Evolutionary conservation across 2,329 filamentous ascomycete genomes (phyloP), one percentile per base, ranked within the genome.

Genomic region (Orbilia oligospora): DNA sequence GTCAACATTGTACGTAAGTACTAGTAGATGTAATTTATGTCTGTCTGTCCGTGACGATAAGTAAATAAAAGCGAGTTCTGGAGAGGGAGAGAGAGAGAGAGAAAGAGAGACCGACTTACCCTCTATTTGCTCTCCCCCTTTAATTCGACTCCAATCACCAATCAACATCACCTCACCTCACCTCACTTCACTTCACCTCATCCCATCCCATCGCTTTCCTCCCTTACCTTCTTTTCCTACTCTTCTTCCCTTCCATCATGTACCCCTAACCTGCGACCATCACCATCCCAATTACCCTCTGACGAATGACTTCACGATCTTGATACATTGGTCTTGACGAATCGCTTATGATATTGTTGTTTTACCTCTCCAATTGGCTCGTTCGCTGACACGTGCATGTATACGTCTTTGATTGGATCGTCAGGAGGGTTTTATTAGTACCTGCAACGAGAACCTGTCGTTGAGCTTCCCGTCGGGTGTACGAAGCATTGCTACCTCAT

Each of bases 321-420:
- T 38, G 30, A 36, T 36, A 22, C 36, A 16, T 55, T 5, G 18
- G 5, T 12, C 16, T 16, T 58, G 53, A 58, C 53, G 53, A 58
- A 58, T 58, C 53, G 53, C 53, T 38, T 20, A 58, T 27, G 53
- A 58, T 30, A n/a, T 16, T 30, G 10, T 24, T 30, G n/a, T 58
- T 27, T 27, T 27, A 46, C 44, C n/a, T 46, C n/a, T 24, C 20
- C 56, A 18, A 58, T 58, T 44, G 33, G 56, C 36, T 71, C 46
- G 56, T 46, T 65, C 46, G 14, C 18, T 46, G n/a, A 46, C 33
- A 56, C 69, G 33, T 20, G 33, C 49, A n/a, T 20, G 16, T 16
- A 30, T 12, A 22, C 30, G 9, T 22, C 46, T 73, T 67, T 61
- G 41, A 73, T 73, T 73, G 70, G 70, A 73, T 73, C 70, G 33